Conservation (phyloP, 225 moss, liverwort and hornwort genomes). For the Pseudisothecium myosuroides region DNA sequence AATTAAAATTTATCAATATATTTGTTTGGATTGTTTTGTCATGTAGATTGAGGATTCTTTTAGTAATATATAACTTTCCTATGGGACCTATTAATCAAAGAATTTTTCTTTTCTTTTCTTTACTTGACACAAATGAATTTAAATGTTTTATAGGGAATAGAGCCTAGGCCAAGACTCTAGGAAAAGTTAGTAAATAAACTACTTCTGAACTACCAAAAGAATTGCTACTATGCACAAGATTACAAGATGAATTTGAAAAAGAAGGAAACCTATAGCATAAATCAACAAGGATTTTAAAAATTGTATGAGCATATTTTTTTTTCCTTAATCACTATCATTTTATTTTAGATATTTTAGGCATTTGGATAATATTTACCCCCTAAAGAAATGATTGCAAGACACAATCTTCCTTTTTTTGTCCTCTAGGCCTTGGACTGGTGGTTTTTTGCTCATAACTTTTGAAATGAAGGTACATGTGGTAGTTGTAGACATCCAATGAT, state of each 20-base stretch:
- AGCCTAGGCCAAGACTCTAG: fast-evolving
- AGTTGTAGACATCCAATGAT: not conserved
- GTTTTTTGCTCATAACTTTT: not conserved
- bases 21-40: not conserved
- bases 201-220: not conserved
- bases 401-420: not conserved
- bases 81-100: not conserved
- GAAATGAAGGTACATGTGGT: not conserved
- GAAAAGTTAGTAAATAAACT: not conserved
- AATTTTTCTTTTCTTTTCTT: not conserved
- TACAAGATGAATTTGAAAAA: not conserved
- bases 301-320: fast-evolving
- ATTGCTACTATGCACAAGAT: not conserved
- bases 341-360: not conserved
- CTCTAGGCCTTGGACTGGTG: not conserved
- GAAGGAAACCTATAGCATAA: not conserved
- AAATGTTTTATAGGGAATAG: not conserved
- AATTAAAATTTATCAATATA: not conserved
- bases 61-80: not conserved
- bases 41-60: fast-evolving
- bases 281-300: not conserved
- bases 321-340: not conserved
- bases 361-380: not conserved
- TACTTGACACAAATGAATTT: not conserved
- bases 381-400: not conserved